Base-by-base conservation (phyloP, 306 rosid genomes). In the Quercus bicolor region DNA sequence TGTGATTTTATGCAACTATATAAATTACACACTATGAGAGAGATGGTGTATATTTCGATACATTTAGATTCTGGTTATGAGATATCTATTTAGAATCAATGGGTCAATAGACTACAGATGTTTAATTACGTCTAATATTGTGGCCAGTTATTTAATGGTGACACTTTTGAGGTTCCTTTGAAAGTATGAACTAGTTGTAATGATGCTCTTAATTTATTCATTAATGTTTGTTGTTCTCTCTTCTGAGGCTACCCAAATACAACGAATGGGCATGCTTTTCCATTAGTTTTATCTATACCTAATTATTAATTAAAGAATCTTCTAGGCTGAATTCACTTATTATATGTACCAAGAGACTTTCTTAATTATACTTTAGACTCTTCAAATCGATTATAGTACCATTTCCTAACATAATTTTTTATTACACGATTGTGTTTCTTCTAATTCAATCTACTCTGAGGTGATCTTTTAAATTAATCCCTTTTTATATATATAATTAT, bases 271-370 rank as follows among this genome's bases (percentile, higher is more conserved):
- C 54, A 77, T 54, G 68, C 0, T 10, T 51, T 21, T 52, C 7
- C 23, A 53, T 70, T 24, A n/a, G 56, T 29, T 75, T 48, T 48
- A 11, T 79, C 4, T 33, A 10, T 68, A 69, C 78, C 87, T 19
- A 62, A 56, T 69, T 70, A 24, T 52, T 61, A 10, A 24, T 52
- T 61, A 10, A 56, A 73, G 77, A 72, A 68, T 61, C 87, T 82
- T 84, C 80, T 80, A 29, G 87, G 52, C 75, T 75, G 66, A 16
- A 43, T 68, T 66, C 78, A 76, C 80, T 40, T 4, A 21, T 12
- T 33, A 37, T 64, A 71, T 51, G 11, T 18, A 15, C 43, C 13
- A 15, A 72, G 31, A 23, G 4, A 15, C 45, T 34, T 59, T 37
- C 55, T 6, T 9, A n/a, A 31, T 40, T 28, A 48, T 60, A 53